These are phyloP conservation scores for Domatiomyces catenatus DNA, from an alignment of 2,329 filamentous ascomycete species.

Conservation along the genomic window DNA sequence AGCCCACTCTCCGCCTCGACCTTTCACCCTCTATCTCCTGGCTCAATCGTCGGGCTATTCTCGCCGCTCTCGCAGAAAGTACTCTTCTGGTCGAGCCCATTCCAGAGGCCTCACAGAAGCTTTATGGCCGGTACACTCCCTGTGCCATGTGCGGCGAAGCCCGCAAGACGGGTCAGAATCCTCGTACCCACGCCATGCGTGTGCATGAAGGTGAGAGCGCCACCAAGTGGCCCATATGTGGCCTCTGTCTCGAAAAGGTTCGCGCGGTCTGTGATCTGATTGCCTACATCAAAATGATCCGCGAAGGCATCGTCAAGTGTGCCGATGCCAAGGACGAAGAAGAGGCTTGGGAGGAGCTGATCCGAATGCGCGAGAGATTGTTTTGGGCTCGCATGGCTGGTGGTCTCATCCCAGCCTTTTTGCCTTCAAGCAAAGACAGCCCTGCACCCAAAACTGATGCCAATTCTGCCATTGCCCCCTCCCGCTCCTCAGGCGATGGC, in stretches of 20 bases:
- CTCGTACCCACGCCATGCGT: slow-evolving; percentile 74
- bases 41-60: slow-evolving; percentile 72
- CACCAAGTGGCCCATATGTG: slow-evolving; percentile 77
- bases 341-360: slow-evolving; percentile 86
- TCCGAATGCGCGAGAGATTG: slow-evolving; percentile 80
- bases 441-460: neutral
- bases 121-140: slow-evolving; percentile 34
- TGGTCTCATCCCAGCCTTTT: slow-evolving; percentile 60
- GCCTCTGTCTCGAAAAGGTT: slow-evolving; percentile 69
- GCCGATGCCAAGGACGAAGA: slow-evolving; percentile 73
- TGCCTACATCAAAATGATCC: slow-evolving; percentile 76
- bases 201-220: slow-evolving; percentile 75
- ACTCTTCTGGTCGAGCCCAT: slow-evolving; percentile 81
- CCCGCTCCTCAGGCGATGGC: neutral
- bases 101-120: slow-evolving; percentile 38
- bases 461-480: neutral
- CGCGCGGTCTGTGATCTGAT: slow-evolving; percentile 85
- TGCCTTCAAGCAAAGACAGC: slow-evolving; percentile 15
- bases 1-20: slow-evolving; percentile 82
- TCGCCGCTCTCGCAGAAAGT: slow-evolving; percentile 70
- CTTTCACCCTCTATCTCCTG: slow-evolving; percentile 81
- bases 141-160: slow-evolving; percentile 83
- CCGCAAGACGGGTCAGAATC: slow-evolving; percentile 53
- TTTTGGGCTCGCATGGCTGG: slow-evolving; percentile 92
- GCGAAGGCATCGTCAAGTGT: slow-evolving; percentile 65